phyloP scores from a whole-genome alignment of 805 yeast species.

The Yarrowia sp. region DNA sequence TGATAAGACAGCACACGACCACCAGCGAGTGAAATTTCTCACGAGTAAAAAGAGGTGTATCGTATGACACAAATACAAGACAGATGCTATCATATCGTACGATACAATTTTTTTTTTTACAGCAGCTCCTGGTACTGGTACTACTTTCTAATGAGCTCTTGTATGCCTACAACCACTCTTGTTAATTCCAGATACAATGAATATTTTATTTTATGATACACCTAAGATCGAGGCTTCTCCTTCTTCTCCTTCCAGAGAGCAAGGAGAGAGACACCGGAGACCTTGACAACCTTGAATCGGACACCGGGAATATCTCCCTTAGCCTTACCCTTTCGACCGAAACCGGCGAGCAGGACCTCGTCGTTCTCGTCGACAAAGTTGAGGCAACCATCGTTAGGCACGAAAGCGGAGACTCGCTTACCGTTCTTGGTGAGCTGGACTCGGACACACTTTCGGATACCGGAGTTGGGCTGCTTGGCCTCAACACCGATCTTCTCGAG shows the following conservation, averaged over 20 bases:
- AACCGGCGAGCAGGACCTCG: slow-evolving; percentile 99
- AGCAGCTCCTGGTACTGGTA: too few species aligned
- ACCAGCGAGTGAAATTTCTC: too few species aligned
- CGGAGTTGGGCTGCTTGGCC: slow-evolving; percentile 99
- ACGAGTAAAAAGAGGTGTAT: too few species aligned
- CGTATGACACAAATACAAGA: too few species aligned
- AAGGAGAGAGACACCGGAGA: slow-evolving; percentile 98
- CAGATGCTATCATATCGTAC: too few species aligned
- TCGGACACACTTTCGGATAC: slow-evolving; percentile 99
- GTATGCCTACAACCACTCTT: too few species aligned
- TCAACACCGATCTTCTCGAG: slow-evolving; percentile 99
- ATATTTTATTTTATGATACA: slow-evolving; percentile 26
- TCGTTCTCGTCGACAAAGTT: slow-evolving; percentile 99
- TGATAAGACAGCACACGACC: too few species aligned
- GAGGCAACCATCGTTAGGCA: slow-evolving; percentile 99
- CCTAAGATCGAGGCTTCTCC: slow-evolving; percentile 99
- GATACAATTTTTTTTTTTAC: too few species aligned
- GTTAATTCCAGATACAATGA: slow-evolving; percentile 23
- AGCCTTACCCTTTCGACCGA: slow-evolving; percentile 99
- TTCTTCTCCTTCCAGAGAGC: slow-evolving; percentile 99
- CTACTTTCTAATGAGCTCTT: too few species aligned
- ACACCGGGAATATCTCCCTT: slow-evolving; percentile 99
- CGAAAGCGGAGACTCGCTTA: slow-evolving; percentile 99
- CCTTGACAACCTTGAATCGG: slow-evolving; percentile 99
- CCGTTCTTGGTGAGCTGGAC: slow-evolving; percentile 99